A percentile compares a stretch with the other conserved stretches of the same genome.
These are phyloP conservation scores for Lentinula sp. DNA, from an alignment of 768 basidiomycete genomes.

Conservation along the genomic window DNA sequence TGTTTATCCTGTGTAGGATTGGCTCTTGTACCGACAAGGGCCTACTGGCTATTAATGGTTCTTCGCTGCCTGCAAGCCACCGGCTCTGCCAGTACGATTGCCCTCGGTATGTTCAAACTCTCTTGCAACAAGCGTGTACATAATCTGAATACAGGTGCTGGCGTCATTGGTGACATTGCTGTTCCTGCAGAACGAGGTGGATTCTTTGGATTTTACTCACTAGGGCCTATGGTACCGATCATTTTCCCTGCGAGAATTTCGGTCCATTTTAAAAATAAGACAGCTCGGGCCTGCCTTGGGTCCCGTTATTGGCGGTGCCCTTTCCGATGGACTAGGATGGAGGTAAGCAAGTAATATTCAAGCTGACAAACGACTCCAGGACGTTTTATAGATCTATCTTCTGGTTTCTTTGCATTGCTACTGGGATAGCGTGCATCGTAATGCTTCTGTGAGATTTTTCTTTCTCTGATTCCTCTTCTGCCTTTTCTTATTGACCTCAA, in stretches of 20 bases:
- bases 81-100: slow-evolving; percentile 26
- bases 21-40: slow-evolving; percentile 42
- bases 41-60: slow-evolving; percentile 69
- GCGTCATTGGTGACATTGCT: slow-evolving; percentile 76
- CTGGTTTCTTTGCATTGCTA: slow-evolving; percentile 52
- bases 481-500: slow-evolving; percentile 30
- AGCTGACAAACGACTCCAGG: slow-evolving; percentile 4
- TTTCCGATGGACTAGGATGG: slow-evolving; percentile 59
- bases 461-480: slow-evolving; percentile 23
- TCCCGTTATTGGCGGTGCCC: slow-evolving; percentile 53
- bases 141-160: slow-evolving; percentile 41
- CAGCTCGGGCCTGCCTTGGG: slow-evolving; percentile 58
- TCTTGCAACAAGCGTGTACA: background rate
- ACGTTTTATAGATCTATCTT: slow-evolving; percentile 42
- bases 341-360: slow-evolving; percentile 29
- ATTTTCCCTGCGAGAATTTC: slow-evolving; percentile 3
- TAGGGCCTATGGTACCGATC: slow-evolving; percentile 53
- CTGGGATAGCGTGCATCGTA: slow-evolving; percentile 37
- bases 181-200: slow-evolving; percentile 67
- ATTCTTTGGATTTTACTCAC: slow-evolving; percentile 60
- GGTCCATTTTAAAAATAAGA: slow-evolving; percentile 11
- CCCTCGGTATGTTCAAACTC: slow-evolving; percentile 41
- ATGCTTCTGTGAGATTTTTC: slow-evolving; percentile 35
- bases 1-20: slow-evolving; percentile 59
- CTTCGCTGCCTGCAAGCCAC: slow-evolving; percentile 4